Evolutionary conservation across 2,329 filamentous ascomycete species (phyloP).

Genomic region (Thelonectria discophora): DNA sequence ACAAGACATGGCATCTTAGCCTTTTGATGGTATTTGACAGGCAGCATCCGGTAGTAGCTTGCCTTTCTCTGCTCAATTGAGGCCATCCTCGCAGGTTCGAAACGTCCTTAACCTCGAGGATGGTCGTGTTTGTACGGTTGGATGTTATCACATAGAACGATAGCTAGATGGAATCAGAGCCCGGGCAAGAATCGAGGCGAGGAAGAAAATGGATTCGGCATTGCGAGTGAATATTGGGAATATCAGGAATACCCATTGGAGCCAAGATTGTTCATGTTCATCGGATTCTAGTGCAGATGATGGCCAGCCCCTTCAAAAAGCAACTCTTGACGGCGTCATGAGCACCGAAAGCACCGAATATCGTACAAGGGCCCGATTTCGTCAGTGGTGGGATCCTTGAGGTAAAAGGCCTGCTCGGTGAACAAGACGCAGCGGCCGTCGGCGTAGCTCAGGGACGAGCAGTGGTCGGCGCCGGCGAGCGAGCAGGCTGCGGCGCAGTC

Average conservation of each 20-base stretch:
- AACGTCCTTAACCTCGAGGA: neutral
- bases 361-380: too few species aligned
- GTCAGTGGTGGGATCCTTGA: too few species aligned
- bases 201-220: constrained; percentile 17
- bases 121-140: constrained; percentile 12
- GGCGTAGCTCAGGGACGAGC: too few species aligned
- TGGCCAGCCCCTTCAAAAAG: too few species aligned
- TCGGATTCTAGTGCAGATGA: too few species aligned
- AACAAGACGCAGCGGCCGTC: too few species aligned
- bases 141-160: constrained; percentile 34
- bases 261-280: constrained; percentile 22
- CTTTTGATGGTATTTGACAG: neutral
- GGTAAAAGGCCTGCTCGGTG: too few species aligned
- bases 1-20: neutral
- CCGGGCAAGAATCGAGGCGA: constrained; percentile 4
- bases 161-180: constrained; percentile 25
- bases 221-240: constrained; percentile 31
- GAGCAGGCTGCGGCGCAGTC: too few species aligned
- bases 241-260: constrained; percentile 23
- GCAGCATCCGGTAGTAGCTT: neutral
- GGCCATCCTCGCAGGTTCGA: neutral
- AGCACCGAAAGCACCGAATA: too few species aligned
- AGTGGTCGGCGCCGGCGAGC: too few species aligned
- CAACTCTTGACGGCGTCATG: too few species aligned
- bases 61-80: constrained; percentile 8